These are phyloP conservation scores for Carnegiea gigantea DNA, from an alignment of 179 eudicot genomes.

Conservation along the genomic window DNA sequence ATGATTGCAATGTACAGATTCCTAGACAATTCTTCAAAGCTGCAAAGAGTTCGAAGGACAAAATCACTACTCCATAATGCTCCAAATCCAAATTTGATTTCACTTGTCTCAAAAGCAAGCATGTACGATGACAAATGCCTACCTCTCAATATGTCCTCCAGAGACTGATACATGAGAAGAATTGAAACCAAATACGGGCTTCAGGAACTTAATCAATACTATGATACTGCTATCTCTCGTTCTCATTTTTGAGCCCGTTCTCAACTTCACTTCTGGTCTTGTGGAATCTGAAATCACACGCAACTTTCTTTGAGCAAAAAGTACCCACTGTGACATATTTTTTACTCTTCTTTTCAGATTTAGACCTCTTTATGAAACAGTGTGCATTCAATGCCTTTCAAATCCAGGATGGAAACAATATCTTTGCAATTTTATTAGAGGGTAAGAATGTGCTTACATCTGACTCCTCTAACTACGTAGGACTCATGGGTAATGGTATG, in stretches of 20 bases:
- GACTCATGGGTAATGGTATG: background rate
- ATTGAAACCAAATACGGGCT: slow-evolving; percentile 89
- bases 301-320: slow-evolving; percentile 2
- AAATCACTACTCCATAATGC: background rate
- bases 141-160: slow-evolving; percentile 72
- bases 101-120: slow-evolving; percentile 1
- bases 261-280: slow-evolving; percentile 72
- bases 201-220: slow-evolving; percentile 56
- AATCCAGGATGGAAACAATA: no score
- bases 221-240: slow-evolving; percentile 54
- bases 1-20: slow-evolving; percentile 42
- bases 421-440: background rate
- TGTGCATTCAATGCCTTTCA: background rate
- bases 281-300: slow-evolving; percentile 52
- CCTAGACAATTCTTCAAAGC: slow-evolving; percentile 56
- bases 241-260: slow-evolving; percentile 64
- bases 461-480: background rate
- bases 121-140: slow-evolving; percentile 10
- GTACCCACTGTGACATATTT: background rate
- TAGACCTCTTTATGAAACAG: background rate
- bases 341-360: background rate
- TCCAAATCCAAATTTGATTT: background rate
- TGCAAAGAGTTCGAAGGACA: slow-evolving; percentile 25
- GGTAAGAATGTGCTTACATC: background rate
- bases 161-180: slow-evolving; percentile 62